A percentile compares a stretch with the other conserved stretches of the same genome.
phyloP scores from a whole-genome alignment of 805 yeast genomes.

The Cyberlindnera euphorbiiphila region DNA sequence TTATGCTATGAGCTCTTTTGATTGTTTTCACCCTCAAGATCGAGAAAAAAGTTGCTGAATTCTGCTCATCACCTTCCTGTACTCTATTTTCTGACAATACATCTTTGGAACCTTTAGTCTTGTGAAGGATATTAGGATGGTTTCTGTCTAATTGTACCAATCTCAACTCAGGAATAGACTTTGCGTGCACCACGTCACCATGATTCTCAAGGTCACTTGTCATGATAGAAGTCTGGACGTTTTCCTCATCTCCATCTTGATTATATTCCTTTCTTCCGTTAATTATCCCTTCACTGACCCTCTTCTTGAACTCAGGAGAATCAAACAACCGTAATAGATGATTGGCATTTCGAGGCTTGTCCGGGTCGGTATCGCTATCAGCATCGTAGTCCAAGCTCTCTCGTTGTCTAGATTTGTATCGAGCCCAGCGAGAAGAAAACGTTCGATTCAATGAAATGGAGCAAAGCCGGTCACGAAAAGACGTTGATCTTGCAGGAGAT shows the following conservation, averaged over 20 bases:
- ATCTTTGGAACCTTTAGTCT: too few species aligned
- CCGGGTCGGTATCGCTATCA: not conserved
- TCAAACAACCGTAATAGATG: conserved; percentile 12
- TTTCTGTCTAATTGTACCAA: too few species aligned
- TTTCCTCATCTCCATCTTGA: not conserved
- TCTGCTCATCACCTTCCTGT: too few species aligned
- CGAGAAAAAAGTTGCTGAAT: too few species aligned
- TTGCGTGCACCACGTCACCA: too few species aligned
- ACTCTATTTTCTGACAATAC: too few species aligned
- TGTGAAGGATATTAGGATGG: too few species aligned
- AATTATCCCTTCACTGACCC: conserved; percentile 12
- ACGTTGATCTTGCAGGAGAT: not conserved
- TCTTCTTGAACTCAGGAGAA: conserved; percentile 11
- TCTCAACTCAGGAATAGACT: too few species aligned
- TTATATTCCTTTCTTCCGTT: conserved; percentile 1
- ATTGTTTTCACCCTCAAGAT: conserved; percentile 9
- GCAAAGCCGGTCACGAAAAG: not conserved
- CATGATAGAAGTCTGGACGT: too few species aligned
- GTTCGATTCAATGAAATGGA: conserved; percentile 4
- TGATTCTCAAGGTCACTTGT: too few species aligned
- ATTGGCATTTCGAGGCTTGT: not conserved
- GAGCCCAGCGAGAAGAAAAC: conserved; percentile 1
- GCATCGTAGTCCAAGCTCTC: not conserved
- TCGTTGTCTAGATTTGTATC: not conserved
- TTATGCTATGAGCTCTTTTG: conserved; percentile 12